phyloP scores from a whole-genome alignment of 1,284 basidiomycete genomes.

The Schizophyllum commune region DNA sequence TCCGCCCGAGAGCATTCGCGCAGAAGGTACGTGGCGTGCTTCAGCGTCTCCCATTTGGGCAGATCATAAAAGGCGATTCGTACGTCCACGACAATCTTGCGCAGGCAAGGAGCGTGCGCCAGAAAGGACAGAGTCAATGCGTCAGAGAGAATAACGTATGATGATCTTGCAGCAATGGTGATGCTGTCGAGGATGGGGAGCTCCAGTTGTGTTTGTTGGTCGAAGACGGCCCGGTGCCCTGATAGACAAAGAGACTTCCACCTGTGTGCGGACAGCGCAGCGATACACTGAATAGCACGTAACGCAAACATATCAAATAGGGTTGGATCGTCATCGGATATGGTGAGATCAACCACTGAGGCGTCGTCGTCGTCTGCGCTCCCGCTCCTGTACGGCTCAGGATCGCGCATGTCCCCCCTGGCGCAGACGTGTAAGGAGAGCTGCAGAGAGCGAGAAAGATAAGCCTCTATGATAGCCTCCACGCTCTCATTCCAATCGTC shows the following conservation, averaged over 20 bases:
- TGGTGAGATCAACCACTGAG: too few species aligned
- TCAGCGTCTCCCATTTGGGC: background rate
- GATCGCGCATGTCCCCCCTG: background rate
- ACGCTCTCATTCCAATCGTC: background rate
- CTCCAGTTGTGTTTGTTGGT: background rate
- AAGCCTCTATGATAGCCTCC: background rate
- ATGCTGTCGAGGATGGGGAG: background rate
- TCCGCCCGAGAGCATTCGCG: background rate
- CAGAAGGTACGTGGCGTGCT: background rate
- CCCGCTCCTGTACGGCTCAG: background rate
- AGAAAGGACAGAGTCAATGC: background rate
- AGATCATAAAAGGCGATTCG: background rate
- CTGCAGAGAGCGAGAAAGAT: background rate
- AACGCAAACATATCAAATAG: too few species aligned
- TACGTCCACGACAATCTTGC: background rate
- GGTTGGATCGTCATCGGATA: too few species aligned
- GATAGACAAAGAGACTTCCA: too few species aligned
- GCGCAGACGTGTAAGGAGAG: background rate
- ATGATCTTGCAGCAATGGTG: background rate
- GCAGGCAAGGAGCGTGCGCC: background rate
- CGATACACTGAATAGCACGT: too few species aligned
- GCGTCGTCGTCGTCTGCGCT: background rate
- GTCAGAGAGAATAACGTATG: background rate
- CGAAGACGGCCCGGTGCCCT: too few species aligned
- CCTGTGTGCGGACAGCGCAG: too few species aligned